A percentile compares a stretch with the other conserved stretches of the same genome.
Evolutionary conservation across 495 filamentous ascomycete genomes (phyloP).

Genomic region (Aeminium ludgeri): DNA sequence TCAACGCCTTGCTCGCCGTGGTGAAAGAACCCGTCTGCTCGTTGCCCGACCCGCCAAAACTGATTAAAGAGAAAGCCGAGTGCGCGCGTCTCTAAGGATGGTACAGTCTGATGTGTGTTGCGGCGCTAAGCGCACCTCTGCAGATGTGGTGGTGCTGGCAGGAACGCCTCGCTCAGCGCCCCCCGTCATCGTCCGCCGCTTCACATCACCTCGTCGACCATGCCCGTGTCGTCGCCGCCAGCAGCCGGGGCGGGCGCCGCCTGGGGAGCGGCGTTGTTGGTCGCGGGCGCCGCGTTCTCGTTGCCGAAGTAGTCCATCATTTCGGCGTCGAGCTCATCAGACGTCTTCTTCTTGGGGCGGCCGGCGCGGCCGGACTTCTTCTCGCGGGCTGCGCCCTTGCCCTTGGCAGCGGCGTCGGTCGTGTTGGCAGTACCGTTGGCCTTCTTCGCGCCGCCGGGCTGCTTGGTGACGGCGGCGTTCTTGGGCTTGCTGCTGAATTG

Average conservation of each 20-base stretch:
- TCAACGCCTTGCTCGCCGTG: too few relatives aligned
- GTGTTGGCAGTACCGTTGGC: slow-evolving; percentile 35
- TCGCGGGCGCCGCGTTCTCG: slow-evolving; percentile 24
- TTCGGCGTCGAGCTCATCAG: slow-evolving; percentile 81
- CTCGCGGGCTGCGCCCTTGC: slow-evolving; percentile 43
- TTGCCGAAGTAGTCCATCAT: slow-evolving; percentile 79
- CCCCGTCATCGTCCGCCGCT: not conserved
- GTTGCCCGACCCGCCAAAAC: too few relatives aligned
- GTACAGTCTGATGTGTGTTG: slow-evolving; percentile 2
- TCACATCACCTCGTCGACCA: slow-evolving; percentile 16
- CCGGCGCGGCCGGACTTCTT: slow-evolving; percentile 32
- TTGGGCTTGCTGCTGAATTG: slow-evolving; percentile 1
- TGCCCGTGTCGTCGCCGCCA: slow-evolving; percentile 18
- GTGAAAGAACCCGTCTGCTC: too few relatives aligned
- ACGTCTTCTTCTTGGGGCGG: slow-evolving; percentile 70
- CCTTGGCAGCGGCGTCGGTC: slow-evolving; percentile 44
- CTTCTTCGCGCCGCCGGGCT: slow-evolving; percentile 2
- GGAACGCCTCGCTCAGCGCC: not conserved
- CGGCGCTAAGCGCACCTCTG: too few relatives aligned
- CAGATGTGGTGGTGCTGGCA: too few relatives aligned
- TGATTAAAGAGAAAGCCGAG: too few relatives aligned
- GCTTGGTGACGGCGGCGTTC: slow-evolving; percentile 9
- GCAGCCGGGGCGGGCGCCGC: slow-evolving; percentile 6
- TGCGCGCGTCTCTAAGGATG: slow-evolving; percentile 1
- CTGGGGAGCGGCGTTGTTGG: slow-evolving; percentile 9